phyloP scores from a whole-genome alignment of 371 early-diverging fungal genomes.

The Capillidium heterosporum region DNA sequence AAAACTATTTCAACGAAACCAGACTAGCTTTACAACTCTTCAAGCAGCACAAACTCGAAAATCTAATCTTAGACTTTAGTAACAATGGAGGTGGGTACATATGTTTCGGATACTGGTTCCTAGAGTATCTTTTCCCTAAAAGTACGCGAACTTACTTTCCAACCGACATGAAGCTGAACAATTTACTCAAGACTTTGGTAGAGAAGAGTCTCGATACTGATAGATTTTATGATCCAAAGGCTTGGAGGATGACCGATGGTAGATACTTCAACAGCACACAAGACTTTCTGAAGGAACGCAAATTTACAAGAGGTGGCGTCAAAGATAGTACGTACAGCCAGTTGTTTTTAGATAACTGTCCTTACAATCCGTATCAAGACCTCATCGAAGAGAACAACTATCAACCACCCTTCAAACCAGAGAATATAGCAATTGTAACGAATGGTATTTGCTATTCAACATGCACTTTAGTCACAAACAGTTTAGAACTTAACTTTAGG shows the following conservation, averaged over 20 bases:
- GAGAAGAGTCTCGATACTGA: too few species aligned
- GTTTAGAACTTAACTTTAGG: background rate
- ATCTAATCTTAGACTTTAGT: slow-evolving; percentile 14
- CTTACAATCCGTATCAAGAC: background rate
- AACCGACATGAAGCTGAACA: background rate
- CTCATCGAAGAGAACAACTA: background rate
- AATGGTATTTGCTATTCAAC: slow-evolving; percentile 1
- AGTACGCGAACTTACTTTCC: background rate
- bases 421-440: background rate
- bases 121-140: slow-evolving; percentile 14
- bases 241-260: background rate
- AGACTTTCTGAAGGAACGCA: background rate
- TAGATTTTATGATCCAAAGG: background rate
- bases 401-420: background rate
- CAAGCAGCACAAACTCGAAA: slow-evolving; percentile 9
- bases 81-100: slow-evolving; percentile 18
- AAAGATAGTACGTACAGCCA: background rate
- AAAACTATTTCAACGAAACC: background rate
- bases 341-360: background rate
- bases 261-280: background rate
- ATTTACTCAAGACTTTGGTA: background rate
- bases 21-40: slow-evolving; percentile 9
- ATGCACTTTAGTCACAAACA: slow-evolving; percentile 1
- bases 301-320: background rate
- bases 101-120: slow-evolving; percentile 16